Conservation (phyloP, 305 asterid genomes). For the Fraxinus xanthoxyloides region DNA sequence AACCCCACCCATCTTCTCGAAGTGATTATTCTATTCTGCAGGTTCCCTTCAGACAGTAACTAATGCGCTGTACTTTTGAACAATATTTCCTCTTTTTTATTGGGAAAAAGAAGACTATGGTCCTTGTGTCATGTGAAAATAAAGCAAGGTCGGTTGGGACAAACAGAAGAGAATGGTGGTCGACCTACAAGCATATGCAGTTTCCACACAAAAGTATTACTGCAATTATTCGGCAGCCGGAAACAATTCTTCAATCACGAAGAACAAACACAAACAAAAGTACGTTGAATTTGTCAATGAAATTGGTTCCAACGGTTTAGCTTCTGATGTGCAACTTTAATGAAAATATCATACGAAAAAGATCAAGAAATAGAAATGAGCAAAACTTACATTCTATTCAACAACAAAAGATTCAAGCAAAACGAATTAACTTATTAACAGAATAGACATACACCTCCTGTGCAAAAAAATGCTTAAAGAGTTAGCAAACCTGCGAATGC, state of each 20-base stretch:
- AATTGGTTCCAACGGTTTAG: background rate
- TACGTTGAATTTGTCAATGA: background rate
- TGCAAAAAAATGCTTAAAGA: slow-evolving; percentile 29
- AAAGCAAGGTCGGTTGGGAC: background rate
- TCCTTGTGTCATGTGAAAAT: background rate
- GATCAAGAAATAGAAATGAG: background rate
- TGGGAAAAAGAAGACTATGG: background rate
- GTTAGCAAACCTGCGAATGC: slow-evolving; percentile 24
- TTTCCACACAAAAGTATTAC: background rate
- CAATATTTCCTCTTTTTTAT: background rate
- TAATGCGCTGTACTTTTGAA: background rate
- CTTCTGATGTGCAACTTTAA: background rate
- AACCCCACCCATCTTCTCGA: background rate
- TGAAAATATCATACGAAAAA: background rate
- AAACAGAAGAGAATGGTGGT: background rate
- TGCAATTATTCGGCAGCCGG: background rate
- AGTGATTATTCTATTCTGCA: background rate
- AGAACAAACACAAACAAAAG: background rate
- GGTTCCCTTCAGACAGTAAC: background rate
- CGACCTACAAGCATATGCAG: background rate
- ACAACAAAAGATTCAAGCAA: slow-evolving; percentile 25
- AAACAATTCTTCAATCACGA: background rate
- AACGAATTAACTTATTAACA: slow-evolving; percentile 38
- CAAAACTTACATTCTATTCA: background rate
- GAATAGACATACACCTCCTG: slow-evolving; percentile 44